A percentile compares a stretch with the other conserved stretches of the same genome.
These are phyloP conservation scores for Diatrype stigma DNA, from an alignment of 2,329 filamentous ascomycete genomes.

Conservation along the genomic window DNA sequence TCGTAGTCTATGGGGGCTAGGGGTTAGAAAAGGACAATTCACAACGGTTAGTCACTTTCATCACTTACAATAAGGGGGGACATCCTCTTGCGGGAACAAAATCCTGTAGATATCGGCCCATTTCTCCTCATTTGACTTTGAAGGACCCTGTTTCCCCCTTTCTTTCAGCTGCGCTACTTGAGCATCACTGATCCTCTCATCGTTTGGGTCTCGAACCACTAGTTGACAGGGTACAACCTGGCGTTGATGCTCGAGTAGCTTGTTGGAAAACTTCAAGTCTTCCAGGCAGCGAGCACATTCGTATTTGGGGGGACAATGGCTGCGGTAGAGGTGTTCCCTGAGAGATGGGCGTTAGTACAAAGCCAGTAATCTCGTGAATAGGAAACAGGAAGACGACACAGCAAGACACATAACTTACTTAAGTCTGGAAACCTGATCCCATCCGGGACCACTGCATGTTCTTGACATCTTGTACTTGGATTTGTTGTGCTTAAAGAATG, in stretches of 20 bases:
- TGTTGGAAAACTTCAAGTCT: neutral
- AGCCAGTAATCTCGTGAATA: neutral
- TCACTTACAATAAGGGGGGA: neutral
- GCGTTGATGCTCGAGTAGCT: neutral
- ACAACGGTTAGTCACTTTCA: neutral
- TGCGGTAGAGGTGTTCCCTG: neutral
- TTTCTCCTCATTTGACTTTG: neutral
- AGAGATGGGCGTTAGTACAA: neutral
- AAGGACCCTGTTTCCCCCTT: neutral
- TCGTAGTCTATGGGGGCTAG: neutral
- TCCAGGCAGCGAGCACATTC: neutral
- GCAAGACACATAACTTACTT: neutral
- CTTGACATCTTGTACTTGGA: neutral
- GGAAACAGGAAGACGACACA: no score
- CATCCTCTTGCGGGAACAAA: neutral
- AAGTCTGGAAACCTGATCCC: neutral
- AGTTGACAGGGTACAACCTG: neutral
- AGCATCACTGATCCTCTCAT: neutral
- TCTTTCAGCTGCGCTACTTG: neutral
- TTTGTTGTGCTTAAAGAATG: neutral
- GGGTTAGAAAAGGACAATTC: neutral
- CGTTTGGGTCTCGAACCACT: neutral
- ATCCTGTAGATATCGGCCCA: neutral
- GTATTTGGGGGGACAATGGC: neutral
- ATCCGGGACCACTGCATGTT: neutral